A percentile compares a stretch with the other conserved stretches of the same genome.
These are phyloP conservation scores for Leccinum holopus DNA, from an alignment of 1,284 basidiomycete genomes.

Conservation along the genomic window DNA sequence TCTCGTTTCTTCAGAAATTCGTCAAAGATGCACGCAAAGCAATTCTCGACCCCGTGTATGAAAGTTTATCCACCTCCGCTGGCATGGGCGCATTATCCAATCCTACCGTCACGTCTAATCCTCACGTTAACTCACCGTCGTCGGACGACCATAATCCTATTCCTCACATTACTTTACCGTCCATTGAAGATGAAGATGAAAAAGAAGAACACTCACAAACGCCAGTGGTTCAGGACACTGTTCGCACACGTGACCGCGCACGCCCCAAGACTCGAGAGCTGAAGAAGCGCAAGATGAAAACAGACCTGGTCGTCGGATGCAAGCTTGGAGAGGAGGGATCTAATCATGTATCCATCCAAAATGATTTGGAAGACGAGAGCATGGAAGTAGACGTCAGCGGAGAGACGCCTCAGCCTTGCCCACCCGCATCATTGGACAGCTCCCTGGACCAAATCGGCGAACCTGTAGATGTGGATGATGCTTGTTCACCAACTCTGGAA, in stretches of 20 bases:
- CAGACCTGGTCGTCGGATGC: constrained; percentile 22
- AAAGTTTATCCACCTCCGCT: constrained; percentile 32
- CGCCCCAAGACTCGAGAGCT: constrained; percentile 55
- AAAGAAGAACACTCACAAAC: constrained; percentile 37
- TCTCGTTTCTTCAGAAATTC: constrained; percentile 61
- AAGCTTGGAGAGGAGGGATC: constrained; percentile 34
- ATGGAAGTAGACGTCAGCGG: constrained; percentile 53
- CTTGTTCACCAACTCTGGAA: constrained; percentile 2
- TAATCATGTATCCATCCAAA: constrained; percentile 49
- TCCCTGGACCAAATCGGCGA: constrained; percentile 7
- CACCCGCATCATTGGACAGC: constrained; percentile 15
- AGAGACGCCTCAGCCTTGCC: constrained; percentile 16
- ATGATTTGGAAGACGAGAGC: constrained; percentile 59
- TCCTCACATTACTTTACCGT: constrained; percentile 20
- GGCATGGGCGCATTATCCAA: constrained; percentile 21
- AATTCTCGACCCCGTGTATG: constrained; percentile 62
- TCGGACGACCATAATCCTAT: constrained; percentile 23
- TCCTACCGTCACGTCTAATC: constrained; percentile 34
- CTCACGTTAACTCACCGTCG: constrained; percentile 23
- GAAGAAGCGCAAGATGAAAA: constrained; percentile 50
- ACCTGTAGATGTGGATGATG: constrained; percentile 16
- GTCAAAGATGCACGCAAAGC: constrained; percentile 52
- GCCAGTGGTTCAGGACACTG: constrained; percentile 22
- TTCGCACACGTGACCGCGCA: constrained; percentile 43
- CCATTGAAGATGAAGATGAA: constrained; percentile 43